phyloP scores from a whole-genome alignment of 1,284 basidiomycete genomes.

The Microbotryum violaceum region DNA sequence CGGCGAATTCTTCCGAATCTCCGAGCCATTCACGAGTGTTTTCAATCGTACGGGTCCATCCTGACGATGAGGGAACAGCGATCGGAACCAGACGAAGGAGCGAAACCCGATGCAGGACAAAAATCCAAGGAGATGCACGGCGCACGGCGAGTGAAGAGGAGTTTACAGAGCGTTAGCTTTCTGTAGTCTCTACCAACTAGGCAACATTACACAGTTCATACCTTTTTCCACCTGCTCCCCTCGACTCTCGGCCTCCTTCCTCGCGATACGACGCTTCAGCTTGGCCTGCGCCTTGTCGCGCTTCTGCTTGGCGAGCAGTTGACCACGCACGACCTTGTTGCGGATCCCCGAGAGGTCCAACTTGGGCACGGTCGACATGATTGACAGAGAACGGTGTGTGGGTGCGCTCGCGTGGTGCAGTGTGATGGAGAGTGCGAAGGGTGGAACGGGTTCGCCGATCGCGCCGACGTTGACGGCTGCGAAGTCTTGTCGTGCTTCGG shows the following conservation, averaged over 20 bases:
- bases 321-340: conserved; percentile 42
- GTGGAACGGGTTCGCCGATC: too few relatives aligned
- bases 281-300: conserved; percentile 73
- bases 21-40: conserved; percentile 84
- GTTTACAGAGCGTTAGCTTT: neutral
- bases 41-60: conserved; percentile 68
- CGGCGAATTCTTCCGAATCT: conserved; percentile 61
- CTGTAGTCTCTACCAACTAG: neutral
- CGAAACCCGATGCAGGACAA: neutral
- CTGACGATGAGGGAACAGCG: conserved; percentile 11
- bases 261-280: conserved; percentile 66
- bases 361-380: conserved; percentile 11
- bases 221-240: conserved; percentile 39
- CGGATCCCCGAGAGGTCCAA: conserved; percentile 33
- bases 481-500: too few relatives aligned
- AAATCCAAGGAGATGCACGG: too few relatives aligned
- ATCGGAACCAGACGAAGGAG: neutral
- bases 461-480: too few relatives aligned
- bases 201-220: conserved; percentile 14
- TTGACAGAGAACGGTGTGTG: neutral
- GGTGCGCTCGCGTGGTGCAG: neutral
- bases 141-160: too few relatives aligned
- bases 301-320: conserved; percentile 54
- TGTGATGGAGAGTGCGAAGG: too few relatives aligned
- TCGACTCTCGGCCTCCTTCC: conserved; percentile 58